Base-by-base conservation (phyloP, 2,329 filamentous ascomycete species). In the Botryosphaeria dothidea region DNA sequence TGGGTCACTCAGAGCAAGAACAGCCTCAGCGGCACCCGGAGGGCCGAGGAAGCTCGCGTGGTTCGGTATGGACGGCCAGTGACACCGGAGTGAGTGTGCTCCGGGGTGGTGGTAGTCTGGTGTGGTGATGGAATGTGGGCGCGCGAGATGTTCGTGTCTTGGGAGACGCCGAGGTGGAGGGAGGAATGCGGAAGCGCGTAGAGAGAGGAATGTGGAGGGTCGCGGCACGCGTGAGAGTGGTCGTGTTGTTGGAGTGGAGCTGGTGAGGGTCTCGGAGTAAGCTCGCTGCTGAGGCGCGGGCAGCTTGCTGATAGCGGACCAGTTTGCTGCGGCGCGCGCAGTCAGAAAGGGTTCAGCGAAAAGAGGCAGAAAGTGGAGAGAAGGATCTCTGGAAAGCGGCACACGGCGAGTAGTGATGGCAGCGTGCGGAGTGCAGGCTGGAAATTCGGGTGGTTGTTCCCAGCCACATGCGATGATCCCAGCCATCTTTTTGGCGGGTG, bases 11-110 rank as follows among this genome's bases (percentile, higher is more conserved):
- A 11, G 17, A 17, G 7, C 17, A 49, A n/a, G 48, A 6, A 51
- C 43, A 69, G 62, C 67, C 70, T 75, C 77, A 74, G 71, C 77
- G 77, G 77, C 77, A 77, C 77, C 72, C 75, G 73, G 71, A 75
- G 77, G 78, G 76, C 77, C 73, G 76, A 76, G 72, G 76, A 69
- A 67, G 48, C 61, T 54, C 11, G 36, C 21, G 61, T 21, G 36
- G 25, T 11, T 25, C 34, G 38, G 36, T 11, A 8, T 13, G 36
- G 19, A 43, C 19, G 21, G 45, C 58, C 58, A 62, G 27, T 29
- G 45, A 38, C 27, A 17, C 31, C 23, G 23, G 31, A 41, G 45
- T 27, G 29, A 6, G 27, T 15, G 45, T 38, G 34, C 45, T 19
- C 36, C 46, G 45, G 27, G n/a, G 31, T 27, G 19, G 34, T 31